phyloP scores from a whole-genome alignment of 2,329 filamentous ascomycete species.

The Clathrospora elynae region DNA sequence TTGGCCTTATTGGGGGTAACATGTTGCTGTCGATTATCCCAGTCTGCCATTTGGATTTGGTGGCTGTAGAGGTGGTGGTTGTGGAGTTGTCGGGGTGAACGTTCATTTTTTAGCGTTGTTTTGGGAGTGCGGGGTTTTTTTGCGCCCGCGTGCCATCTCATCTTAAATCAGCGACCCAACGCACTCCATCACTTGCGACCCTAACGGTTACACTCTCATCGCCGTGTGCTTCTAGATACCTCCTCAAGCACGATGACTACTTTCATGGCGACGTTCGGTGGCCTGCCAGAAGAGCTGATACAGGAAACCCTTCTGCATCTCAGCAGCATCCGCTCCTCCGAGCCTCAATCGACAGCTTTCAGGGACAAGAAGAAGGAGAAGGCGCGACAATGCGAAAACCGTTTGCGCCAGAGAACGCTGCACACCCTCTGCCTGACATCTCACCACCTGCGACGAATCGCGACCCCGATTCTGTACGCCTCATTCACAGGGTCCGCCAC shows the following conservation, averaged over 20 bases:
- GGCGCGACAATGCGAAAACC: slow-evolving; percentile 33
- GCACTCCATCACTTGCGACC: too few species aligned
- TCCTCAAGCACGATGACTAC: slow-evolving; percentile 1
- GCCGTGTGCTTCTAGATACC: too few species aligned
- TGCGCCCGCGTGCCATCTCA: too few species aligned
- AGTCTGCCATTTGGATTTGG: too few species aligned
- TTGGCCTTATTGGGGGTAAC: too few species aligned
- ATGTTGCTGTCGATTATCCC: too few species aligned
- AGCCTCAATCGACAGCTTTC: slow-evolving; percentile 31
- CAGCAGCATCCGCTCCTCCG: slow-evolving; percentile 22
- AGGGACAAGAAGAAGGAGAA: slow-evolving; percentile 21
- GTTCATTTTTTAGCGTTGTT: too few species aligned
- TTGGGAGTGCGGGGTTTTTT: too few species aligned
- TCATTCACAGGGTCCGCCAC: slow-evolving; percentile 29
- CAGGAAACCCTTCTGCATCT: slow-evolving; percentile 23
- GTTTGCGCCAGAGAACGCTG: slow-evolving; percentile 18
- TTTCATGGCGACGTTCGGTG: not conserved
- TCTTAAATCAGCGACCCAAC: too few species aligned
- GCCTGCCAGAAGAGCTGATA: slow-evolving; percentile 34
- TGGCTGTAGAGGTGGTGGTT: too few species aligned
- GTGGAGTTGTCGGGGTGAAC: too few species aligned
- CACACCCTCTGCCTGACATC: slow-evolving; percentile 28
- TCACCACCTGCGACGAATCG: slow-evolving; percentile 22
- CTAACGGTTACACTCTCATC: too few species aligned
- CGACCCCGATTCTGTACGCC: slow-evolving; percentile 30